Evolutionary conservation across 1,139 yeast genomes (phyloP), one percentile per base, ranked within the genome.

Genomic region (Suhomyces wounanorum): DNA sequence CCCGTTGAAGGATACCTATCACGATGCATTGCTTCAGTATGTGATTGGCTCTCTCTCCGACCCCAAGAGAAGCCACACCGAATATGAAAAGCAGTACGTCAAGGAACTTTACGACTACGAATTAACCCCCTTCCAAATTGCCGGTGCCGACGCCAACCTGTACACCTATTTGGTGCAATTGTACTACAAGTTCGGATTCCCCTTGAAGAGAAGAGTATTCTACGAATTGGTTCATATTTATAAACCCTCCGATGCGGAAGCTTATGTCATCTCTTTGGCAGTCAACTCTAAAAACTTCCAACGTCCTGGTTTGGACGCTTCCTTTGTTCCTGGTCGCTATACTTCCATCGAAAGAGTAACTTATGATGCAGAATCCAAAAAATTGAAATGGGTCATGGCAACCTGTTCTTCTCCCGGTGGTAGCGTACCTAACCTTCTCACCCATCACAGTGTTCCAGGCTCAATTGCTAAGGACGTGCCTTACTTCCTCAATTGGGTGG

Each of bases 401-500:
- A 81, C 83, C 13, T 72, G 82, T 44, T 81, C 89, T 49, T 84
- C 80, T 51, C 85, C 91, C 1, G 83, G 86, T 25, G 95, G 95
- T 0, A 69, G 64, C 50, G 75, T 87, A 3, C 94, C 94, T 0
- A 69, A 77, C 41, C 85, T 85, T 82, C 51, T 87, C 21, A 86
- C 85, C 51, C 79, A 81, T 54, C 63, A 76, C 50, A 71, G 81
- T 43, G 77, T 86, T 49, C 78, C 83, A 2, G 73, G 75, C 17
- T 85, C 83, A 11, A 80, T 87, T 36, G 82, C 85, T 1, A 78
- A 80, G 49, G 95, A 87, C 60, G 90, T 87, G 1, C 89, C 90
- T 0, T 72, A 77, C 43, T 84, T 84, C 57, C 63, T 84, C 50
- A 67, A 74, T 25, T 85, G 87, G 84, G 68, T 55, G 11, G 58